Percentiles rank a stretch among this genome's conserved stretches.
phyloP scores from a whole-genome alignment of 2,329 filamentous ascomycete genomes.

The Paecilomyces variotii region DNA sequence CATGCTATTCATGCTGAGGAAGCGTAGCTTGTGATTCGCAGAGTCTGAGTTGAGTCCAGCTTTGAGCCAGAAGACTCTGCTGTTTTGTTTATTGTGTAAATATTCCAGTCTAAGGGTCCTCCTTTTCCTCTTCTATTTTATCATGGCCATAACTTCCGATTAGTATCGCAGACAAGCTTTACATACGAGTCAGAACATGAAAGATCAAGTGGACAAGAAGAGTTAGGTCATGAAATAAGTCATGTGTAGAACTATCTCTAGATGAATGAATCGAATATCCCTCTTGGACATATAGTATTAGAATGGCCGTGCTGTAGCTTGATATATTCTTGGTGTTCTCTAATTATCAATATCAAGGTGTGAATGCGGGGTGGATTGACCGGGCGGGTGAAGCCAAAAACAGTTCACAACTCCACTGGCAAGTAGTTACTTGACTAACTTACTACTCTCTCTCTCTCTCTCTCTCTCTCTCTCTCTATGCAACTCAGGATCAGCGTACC shows the following conservation, averaged over 20 bases:
- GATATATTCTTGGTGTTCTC: too few relatives aligned
- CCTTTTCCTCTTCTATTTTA: not conserved
- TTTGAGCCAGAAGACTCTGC: not conserved
- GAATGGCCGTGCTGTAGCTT: too few relatives aligned
- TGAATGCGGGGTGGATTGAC: not conserved
- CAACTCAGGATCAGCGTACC: not conserved
- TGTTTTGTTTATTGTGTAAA: not conserved
- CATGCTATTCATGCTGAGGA: slow-evolving; percentile 23
- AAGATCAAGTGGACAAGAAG: too few relatives aligned
- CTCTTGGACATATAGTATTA: too few relatives aligned
- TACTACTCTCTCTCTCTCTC: too few relatives aligned
- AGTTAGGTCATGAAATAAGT: too few relatives aligned
- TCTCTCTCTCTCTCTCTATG: not conserved
- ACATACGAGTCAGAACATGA: too few relatives aligned
- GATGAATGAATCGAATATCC: too few relatives aligned
- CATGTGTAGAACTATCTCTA: too few relatives aligned
- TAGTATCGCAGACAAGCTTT: not conserved
- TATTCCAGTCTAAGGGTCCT: not conserved
- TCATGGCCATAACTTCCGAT: not conserved
- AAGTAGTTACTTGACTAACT: too few relatives aligned
- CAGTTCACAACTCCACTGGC: not conserved
- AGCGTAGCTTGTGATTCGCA: not conserved
- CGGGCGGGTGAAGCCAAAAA: not conserved
- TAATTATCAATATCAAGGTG: not conserved
- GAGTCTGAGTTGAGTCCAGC: not conserved